These are phyloP conservation scores for Akebia trifoliata DNA, from an alignment of 164 flowering plant species.

Conservation along the genomic window DNA sequence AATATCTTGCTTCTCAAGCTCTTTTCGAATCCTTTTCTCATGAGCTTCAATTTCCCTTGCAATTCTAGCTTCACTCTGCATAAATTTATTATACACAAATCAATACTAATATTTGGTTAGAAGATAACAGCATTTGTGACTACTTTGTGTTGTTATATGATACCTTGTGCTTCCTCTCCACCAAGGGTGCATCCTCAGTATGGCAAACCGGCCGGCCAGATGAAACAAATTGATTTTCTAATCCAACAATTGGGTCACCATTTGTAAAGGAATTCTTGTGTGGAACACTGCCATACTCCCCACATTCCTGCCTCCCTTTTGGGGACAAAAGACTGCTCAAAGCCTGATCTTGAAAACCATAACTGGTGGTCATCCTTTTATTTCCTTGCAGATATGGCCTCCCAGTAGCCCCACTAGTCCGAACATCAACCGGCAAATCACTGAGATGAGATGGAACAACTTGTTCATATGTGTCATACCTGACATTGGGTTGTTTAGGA, in stretches of 20 bases:
- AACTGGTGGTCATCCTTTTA: constrained; percentile 42
- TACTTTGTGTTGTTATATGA: background rate
- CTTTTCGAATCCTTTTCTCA: constrained; percentile 80
- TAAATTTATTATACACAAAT: constrained; percentile 3
- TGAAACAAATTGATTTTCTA: constrained; percentile 44
- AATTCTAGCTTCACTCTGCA: constrained; percentile 76
- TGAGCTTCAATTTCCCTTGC: constrained; percentile 87
- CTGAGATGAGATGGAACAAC: constrained; percentile 43
- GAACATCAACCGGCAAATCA: constrained; percentile 40
- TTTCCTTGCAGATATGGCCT: constrained; percentile 38
- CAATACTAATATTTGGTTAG: background rate
- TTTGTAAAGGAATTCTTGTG: constrained; percentile 33
- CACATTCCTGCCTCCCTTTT: constrained; percentile 45
- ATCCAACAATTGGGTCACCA: constrained; percentile 33
- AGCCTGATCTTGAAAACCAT: constrained; percentile 43
- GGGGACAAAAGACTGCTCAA: constrained; percentile 46
- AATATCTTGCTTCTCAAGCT: constrained; percentile 85
- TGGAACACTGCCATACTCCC: constrained; percentile 43
- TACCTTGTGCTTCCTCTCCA: constrained; percentile 87
- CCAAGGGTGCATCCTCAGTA: constrained; percentile 49
- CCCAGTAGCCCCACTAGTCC: constrained; percentile 33
- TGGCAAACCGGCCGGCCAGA: constrained; percentile 39
- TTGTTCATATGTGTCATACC: constrained; percentile 57
- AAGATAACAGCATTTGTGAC: constrained; percentile 1
- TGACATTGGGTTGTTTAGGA: constrained; percentile 78